phyloP scores from a whole-genome alignment of 1,284 basidiomycete species.

The Fistulinella cinereoalba region DNA sequence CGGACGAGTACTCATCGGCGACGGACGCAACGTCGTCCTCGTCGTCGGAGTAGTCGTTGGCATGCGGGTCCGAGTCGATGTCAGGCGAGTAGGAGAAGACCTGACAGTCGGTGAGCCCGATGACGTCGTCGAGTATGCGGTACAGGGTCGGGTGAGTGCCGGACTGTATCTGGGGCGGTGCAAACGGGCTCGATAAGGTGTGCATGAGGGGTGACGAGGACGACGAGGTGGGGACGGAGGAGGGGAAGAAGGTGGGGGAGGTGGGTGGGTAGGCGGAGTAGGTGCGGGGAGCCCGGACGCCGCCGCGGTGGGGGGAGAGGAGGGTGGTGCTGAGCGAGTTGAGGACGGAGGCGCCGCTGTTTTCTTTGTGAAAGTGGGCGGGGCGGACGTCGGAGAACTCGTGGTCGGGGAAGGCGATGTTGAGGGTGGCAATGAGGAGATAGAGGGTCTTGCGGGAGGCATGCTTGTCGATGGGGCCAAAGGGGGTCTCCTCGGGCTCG shows the following conservation, averaged over 20 bases:
- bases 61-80: conserved; percentile 93
- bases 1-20: conserved; percentile 58
- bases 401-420: conserved; percentile 96
- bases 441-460: conserved; percentile 85
- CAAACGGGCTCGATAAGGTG: conserved; percentile 57
- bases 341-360: conserved; percentile 74
- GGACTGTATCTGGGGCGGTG: conserved; percentile 60
- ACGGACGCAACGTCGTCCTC: conserved; percentile 64
- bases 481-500: conserved; percentile 73
- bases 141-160: conserved; percentile 83
- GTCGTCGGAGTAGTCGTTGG: conserved; percentile 76
- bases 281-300: conserved; percentile 65
- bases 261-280: conserved; percentile 80
- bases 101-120: conserved; percentile 89
- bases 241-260: conserved; percentile 71
- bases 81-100: conserved; percentile 95
- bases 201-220: conserved; percentile 59
- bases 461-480: conserved; percentile 74
- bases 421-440: conserved; percentile 94
- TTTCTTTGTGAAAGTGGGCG: conserved; percentile 85
- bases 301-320: conserved; percentile 60
- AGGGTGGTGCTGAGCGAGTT: conserved; percentile 80
- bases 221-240: conserved; percentile 59
- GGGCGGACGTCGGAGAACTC: conserved; percentile 94
- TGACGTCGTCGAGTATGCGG: conserved; percentile 86